A percentile compares a stretch with the other conserved stretches of the same genome.
These are phyloP conservation scores for Aspergillus affinis DNA, from an alignment of 495 filamentous ascomycete species.

Conservation along the genomic window DNA sequence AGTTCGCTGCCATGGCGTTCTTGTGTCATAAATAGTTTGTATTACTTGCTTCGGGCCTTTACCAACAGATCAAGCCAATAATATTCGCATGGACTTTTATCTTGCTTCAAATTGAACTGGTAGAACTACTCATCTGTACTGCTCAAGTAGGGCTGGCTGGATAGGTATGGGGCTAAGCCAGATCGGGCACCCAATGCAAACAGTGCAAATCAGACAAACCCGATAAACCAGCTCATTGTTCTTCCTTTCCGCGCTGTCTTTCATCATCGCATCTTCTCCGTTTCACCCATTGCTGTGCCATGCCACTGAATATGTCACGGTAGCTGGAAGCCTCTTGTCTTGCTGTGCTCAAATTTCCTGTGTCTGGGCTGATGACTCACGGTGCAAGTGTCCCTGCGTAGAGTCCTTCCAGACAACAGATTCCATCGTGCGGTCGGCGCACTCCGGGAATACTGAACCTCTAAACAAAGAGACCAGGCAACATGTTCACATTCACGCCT, in stretches of 20 bases:
- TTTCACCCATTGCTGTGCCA: constrained; percentile 5
- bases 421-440: not conserved
- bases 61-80: no score
- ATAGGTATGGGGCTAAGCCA: not conserved
- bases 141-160: no score
- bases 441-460: not conserved
- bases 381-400: not conserved
- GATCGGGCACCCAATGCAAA: not conserved
- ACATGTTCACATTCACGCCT: constrained; percentile 95
- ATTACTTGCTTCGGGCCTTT: no score
- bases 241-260: not conserved
- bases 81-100: no score
- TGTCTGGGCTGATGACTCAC: not conserved
- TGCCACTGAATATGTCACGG: not conserved
- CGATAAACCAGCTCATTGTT: constrained; percentile 3
- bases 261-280: not conserved
- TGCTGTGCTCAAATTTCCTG: not conserved
- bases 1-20: no score
- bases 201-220: constrained; percentile 11
- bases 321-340: not conserved
- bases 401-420: not conserved
- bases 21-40: no score
- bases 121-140: no score
- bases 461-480: constrained; percentile 8
- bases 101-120: no score